These are phyloP conservation scores for Botrytis deweyae DNA, from an alignment of 2,329 filamentous ascomycete species.

Conservation along the genomic window DNA sequence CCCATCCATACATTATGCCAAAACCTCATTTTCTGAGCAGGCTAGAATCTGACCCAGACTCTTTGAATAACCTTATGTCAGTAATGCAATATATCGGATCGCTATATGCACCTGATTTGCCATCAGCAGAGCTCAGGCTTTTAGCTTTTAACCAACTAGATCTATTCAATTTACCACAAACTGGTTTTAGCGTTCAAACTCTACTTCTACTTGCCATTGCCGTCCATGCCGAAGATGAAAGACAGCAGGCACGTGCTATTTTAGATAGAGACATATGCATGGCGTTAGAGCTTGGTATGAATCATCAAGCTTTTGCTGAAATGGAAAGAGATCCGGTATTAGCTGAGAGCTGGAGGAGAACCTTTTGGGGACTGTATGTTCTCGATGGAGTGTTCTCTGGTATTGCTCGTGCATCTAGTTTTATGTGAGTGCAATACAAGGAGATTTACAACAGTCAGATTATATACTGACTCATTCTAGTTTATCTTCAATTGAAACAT, in stretches of 20 bases:
- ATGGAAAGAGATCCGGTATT: slow-evolving; percentile 40
- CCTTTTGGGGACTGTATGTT: slow-evolving; percentile 44
- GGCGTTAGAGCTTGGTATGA: slow-evolving; percentile 60
- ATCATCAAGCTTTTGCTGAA: slow-evolving; percentile 54
- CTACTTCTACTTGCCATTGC: slow-evolving; percentile 43
- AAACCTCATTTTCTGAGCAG: slow-evolving; percentile 39
- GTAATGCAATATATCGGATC: slow-evolving; percentile 45
- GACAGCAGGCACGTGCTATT: slow-evolving; percentile 33
- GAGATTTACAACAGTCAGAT: background rate
- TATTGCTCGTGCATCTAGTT: slow-evolving; percentile 29
- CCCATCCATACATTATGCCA: slow-evolving; percentile 42
- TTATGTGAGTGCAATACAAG: slow-evolving; percentile 27
- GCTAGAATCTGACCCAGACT: slow-evolving; percentile 39
- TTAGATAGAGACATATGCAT: slow-evolving; percentile 54
- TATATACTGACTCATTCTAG: slow-evolving; percentile 19
- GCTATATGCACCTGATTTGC: slow-evolving; percentile 38
- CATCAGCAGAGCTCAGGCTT: slow-evolving; percentile 40
- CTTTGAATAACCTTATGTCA: slow-evolving; percentile 35
- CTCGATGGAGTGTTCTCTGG: slow-evolving; percentile 33
- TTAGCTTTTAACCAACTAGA: slow-evolving; percentile 31
- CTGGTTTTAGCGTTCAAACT: slow-evolving; percentile 41
- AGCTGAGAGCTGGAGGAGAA: slow-evolving; percentile 45
- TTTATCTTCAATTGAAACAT: slow-evolving; percentile 36
- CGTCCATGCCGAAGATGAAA: slow-evolving; percentile 40
- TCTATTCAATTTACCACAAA: slow-evolving; percentile 35